phyloP scores from a whole-genome alignment of 257 asterid genomes.

The Scutellaria minor region DNA sequence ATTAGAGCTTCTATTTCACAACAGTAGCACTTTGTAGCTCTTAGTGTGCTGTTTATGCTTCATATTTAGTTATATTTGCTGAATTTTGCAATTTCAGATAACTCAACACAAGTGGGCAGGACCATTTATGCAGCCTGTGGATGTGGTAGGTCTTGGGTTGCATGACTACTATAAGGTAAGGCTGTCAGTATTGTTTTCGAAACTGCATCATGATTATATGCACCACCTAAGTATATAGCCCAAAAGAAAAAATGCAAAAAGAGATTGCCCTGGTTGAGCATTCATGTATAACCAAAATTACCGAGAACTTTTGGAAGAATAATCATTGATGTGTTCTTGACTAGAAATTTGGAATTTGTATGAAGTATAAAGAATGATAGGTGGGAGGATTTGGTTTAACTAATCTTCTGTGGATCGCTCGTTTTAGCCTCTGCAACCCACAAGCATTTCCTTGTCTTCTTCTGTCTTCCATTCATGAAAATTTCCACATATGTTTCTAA shows the following conservation, averaged over 20 bases:
- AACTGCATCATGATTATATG: neutral
- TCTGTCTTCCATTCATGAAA: neutral
- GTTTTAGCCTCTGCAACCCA: neutral
- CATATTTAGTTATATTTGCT: slow-evolving; percentile 2
- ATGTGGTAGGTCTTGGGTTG: slow-evolving; percentile 86
- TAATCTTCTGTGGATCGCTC: neutral
- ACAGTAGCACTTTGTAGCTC: slow-evolving; percentile 17
- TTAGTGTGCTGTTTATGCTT: slow-evolving; percentile 5
- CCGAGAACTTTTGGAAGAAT: neutral
- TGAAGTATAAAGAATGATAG: neutral
- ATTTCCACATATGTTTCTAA: slow-evolving; percentile 24
- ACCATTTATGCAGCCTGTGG: slow-evolving; percentile 95
- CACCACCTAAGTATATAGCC: neutral
- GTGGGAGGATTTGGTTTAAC: neutral
- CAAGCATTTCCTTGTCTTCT: neutral
- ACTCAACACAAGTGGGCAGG: slow-evolving; percentile 87
- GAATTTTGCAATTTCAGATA: slow-evolving; percentile 55
- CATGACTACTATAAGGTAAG: slow-evolving; percentile 79
- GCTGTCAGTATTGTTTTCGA: slow-evolving; percentile 19
- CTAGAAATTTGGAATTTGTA: neutral
- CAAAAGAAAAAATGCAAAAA: neutral
- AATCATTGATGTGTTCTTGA: neutral
- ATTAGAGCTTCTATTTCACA: neutral
- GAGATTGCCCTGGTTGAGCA: neutral
- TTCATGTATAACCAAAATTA: neutral